Evolutionary conservation across 2,329 filamentous ascomycete species (phyloP), one percentile per base, ranked within the genome.

Genomic region (Microsporum audouinii): DNA sequence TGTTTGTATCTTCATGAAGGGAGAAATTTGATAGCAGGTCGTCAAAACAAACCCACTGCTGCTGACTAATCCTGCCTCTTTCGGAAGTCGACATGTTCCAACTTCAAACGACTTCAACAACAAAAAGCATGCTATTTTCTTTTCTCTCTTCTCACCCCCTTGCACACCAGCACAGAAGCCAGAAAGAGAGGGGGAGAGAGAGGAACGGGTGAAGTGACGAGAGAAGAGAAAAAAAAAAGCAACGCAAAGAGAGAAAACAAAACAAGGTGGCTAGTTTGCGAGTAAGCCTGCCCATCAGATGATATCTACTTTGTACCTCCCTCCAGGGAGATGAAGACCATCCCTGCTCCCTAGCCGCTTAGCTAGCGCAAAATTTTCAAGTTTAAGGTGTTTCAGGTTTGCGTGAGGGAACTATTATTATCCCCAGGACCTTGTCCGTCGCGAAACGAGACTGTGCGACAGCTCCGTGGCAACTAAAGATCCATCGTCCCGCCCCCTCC

Each of bases 381-480:
- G 17, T 53, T 53, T 53, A 53, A 53, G 27, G 14, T 33, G 47
- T 53, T 53, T 53, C 47, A 53, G 27, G 27, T 53, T 29, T 53
- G 27, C 31, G 29, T 53, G 47, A 53, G 47, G 10, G 47, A 53
- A 53, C 47, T 53, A 53, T 53, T 53, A 53, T 53, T 53, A 53
- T 53, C 47, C 17, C 12, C 12, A 10, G 47, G 47, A 33, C 27
- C 47, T 27, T 53, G 47, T 14, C 23, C 47, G 47, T 34, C 47
- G 47, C 47, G 14, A 53, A 27, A 53, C 47, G 47, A 53, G 47
- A 53, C 47, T 53, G 47, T 53, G 31, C 47, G 31, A 53, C 47
- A 12, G 29, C 6, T 53, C 7, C 29, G 47, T 53, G 47, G 29
- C 47, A 53, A 53, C 47, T 14, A 5, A 43, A 27, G 27, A 4